Base-by-base conservation (phyloP, 805 yeast genomes). In the Starmerella riodocensis region DNA sequence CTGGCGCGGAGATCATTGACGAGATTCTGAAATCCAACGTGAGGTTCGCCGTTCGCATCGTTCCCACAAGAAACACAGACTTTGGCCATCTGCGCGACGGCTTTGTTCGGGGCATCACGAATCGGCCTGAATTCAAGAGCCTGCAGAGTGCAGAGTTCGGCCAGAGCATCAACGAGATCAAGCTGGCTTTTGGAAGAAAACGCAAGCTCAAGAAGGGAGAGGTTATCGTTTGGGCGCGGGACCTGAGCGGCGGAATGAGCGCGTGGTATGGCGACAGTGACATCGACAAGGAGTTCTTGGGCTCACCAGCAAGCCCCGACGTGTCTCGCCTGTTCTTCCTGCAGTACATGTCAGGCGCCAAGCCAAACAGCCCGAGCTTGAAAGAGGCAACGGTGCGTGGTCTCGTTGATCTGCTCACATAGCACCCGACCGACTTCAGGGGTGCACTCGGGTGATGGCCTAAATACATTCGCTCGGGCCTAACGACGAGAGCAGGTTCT, bases 41-140 rank as follows among this genome's bases (percentile, higher is more conserved):
- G 26, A 69, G 74, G 41, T 69, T 84, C 49, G 64, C 76, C 32
- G 77, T 85, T 20, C 67, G 93, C 46, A 77, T 88, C 42, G 76
- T 79, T 9, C 96, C 98, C 0, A 75, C 78, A 14, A 72, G 95
- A 55, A 84, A 81, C 57, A 88, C 97, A 1, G 96, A 88, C 60
- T 85, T 80, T 60, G 74, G 75, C 46, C 97, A 91, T 56, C 61
- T 88, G 53, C 72, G 80, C 48, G 97, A 91, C 55, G 97, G 97
- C 0, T 71, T 91, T 45, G 71, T 84, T 35, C 78, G 86, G 56
- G 74, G 94, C 16, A 71, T 83, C 34, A 65, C 77, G 57, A 78
- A 83, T 26, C 74, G 73, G 53, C 74, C 78, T 2, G 61, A 67
- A 43, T 71, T 78, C 37, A 74, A 74, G 48, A 57, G 61, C 19